A percentile compares a stretch with the other conserved stretches of the same genome.
Evolutionary conservation across 1,284 basidiomycete genomes (phyloP).

Genomic region (Trichosporon ovoides): DNA sequence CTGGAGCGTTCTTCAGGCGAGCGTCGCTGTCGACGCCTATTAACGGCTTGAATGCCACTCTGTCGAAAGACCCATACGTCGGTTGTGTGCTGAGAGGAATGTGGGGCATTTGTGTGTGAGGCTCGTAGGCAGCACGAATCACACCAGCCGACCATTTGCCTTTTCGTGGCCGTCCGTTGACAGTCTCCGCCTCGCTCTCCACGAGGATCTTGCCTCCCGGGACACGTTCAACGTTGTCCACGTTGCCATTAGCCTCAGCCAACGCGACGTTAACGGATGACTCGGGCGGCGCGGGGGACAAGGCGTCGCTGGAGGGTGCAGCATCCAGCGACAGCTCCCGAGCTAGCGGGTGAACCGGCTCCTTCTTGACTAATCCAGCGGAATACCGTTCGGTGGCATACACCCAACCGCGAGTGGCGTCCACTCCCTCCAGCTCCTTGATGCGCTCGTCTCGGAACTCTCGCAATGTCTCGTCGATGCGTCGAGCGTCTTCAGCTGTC

Average conservation of each 20-base stretch:
- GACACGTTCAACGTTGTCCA: slow-evolving; percentile 5
- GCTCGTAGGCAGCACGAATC: slow-evolving; percentile 41
- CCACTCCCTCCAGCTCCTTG: slow-evolving; percentile 48
- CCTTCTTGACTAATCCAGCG: slow-evolving; percentile 10
- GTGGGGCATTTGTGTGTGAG: slow-evolving; percentile 45
- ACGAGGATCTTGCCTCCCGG: slow-evolving; percentile 28
- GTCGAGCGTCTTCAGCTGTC: slow-evolving; percentile 61
- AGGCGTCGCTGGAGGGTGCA: slow-evolving; percentile 10
- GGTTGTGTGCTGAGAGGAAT: slow-evolving; percentile 45
- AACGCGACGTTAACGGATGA: slow-evolving; percentile 5
- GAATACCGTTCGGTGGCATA: slow-evolving; percentile 25
- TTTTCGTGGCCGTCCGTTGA: slow-evolving; percentile 9
- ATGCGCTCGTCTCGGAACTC: slow-evolving; percentile 60
- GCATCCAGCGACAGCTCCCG: slow-evolving; percentile 19
- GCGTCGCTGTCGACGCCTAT: slow-evolving; percentile 19
- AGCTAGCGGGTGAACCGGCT: slow-evolving; percentile 13
- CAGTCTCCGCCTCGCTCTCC: slow-evolving; percentile 19
- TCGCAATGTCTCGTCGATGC: slow-evolving; percentile 61
- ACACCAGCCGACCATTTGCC: slow-evolving; percentile 32
- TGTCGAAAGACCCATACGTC: slow-evolving; percentile 17
- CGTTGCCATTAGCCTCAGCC: slow-evolving; percentile 8
- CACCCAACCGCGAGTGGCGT: slow-evolving; percentile 33
- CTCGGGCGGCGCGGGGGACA: slow-evolving; percentile 17
- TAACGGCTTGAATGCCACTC: slow-evolving; percentile 32
- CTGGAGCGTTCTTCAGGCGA: slow-evolving; percentile 11